Evolutionary conservation across 164 flowering plant genomes (phyloP), one percentile per base, ranked within the genome.

Genomic region (Aristolochia fimbriata): DNA sequence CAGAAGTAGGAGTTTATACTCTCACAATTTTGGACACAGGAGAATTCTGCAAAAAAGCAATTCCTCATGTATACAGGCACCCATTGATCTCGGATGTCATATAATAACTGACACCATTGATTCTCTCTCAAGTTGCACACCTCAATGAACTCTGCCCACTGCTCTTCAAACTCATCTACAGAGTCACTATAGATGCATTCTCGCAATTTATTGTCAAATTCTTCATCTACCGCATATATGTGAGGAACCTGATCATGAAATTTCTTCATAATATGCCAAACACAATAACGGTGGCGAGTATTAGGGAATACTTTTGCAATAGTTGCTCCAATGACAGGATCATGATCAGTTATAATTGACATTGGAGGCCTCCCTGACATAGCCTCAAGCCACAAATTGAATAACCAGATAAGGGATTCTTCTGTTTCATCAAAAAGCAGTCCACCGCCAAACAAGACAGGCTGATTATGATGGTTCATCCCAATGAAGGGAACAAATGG

Each of bases 401-500:
- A 51, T 16, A 61, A 41, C 64, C 64, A 61, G 51, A 51, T 51
- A 37, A 61, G 51, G 12, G 64, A 61, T 19, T 30, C 41, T 21
- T 17, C 23, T 15, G 48, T 27, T 24, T 50, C 56, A 61, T 61
- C 56, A 16, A 52, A 31, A 50, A 61, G 64, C 27, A 61, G 31
- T 4, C 46, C 64, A 50, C 55, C 31, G 6, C 64, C 64, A 49
- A 61, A 51, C 55, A 61, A 33, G 8, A 61, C 48, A 19, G 37
- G 51, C 23, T 61, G 64, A 22, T 52, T 52, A 33, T 61, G 64
- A 51, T 61, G 64, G 55, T 61, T 61, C 21, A 51, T 25, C 41
- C 64, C 64, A 15, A 51, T n/a, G 23, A 61, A 61, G 23, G 56
- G 20, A 17, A 43, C 55, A 50, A 61, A 24, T n/a, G 64, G 57